A percentile compares a stretch with the other conserved stretches of the same genome.
Evolutionary conservation across 1,284 basidiomycete genomes (phyloP).

Genomic region (Cryptococcus hybrid): DNA sequence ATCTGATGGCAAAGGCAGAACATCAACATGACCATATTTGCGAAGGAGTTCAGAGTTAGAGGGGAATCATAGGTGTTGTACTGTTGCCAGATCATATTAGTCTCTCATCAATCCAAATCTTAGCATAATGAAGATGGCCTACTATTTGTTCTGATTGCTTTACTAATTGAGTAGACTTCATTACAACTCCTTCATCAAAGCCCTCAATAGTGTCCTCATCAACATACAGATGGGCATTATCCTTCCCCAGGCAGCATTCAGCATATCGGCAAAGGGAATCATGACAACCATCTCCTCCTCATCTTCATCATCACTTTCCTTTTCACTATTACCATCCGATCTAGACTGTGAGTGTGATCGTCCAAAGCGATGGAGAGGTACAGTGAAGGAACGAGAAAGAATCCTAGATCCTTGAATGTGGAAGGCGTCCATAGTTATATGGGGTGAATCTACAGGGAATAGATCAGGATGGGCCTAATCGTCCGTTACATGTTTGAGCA

Average conservation of each 20-base stretch:
- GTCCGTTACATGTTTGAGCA: no score
- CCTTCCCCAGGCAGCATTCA: conserved; percentile 81
- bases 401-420: conserved; percentile 94
- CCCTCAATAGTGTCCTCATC: conserved; percentile 14
- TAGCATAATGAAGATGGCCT: conserved; percentile 30
- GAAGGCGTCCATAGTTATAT: conserved; percentile 73
- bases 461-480: conserved; percentile 65
- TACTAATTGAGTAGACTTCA: conserved; percentile 52
- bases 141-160: conserved; percentile 84
- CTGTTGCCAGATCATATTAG: conserved; percentile 49
- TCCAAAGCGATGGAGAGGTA: conserved; percentile 26
- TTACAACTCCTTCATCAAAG: conserved; percentile 7
- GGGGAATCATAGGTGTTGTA: conserved; percentile 96
- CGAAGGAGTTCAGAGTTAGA: conserved; percentile 90
- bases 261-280: conserved; percentile 96
- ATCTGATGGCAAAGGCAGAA: conserved; percentile 58
- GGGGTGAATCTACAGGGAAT: conserved; percentile 58
- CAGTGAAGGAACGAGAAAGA: conserved; percentile 64
- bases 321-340: not conserved
- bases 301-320: conserved; percentile 50
- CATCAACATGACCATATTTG: conserved; percentile 90
- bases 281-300: conserved; percentile 76
- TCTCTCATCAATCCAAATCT: not conserved
- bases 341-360: conserved; percentile 2
- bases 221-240: conserved; percentile 60